Base-by-base conservation (phyloP, 192 early-diverging fungal species). In the Gorgonomyces haynaldii region DNA sequence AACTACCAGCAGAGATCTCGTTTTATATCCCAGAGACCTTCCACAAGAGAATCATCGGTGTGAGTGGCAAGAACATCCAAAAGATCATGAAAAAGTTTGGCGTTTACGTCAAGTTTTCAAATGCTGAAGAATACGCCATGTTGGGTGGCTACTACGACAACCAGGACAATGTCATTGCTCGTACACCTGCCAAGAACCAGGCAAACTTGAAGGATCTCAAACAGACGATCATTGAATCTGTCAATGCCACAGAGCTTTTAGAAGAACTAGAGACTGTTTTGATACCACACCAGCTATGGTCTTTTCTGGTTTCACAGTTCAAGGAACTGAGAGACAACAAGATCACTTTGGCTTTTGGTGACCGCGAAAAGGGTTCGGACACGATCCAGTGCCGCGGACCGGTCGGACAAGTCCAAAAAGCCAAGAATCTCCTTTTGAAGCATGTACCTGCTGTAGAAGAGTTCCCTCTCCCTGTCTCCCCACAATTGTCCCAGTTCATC, bases 11-110 rank as follows among this genome's bases (percentile, higher is more conserved):
- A 6, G 86, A 89, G 42, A 83, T 86, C 36, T 83, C 80, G 6
- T 89, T 89, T 45, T 80, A 78, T 60, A 77, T 89, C 3, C 85
- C 85, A 23, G 85, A 89, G 46, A 59, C 77, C 1, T 83, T 73
- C 52, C 86, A 89, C 65, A 89, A 89, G 58, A 71, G 86, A 8
- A 89, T 89, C 49, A 89, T 89, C 45, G 86, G 86, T 3, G 85
- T 87, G 12, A 84, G 82, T 4, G 86, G 86, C 46, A 87, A 84
- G 38, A 89, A 89, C 58, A 87, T 89, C 34, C 86, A 89, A 44
- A 69, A 82, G 26, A 89, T 89, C 52, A 89, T 89, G 86, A 89
- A 89, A 35, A 83, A 85, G 45, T 84, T 71, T 47, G 86, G 84
- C 15, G 86, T 89, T 0, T 89, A 86, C 51, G 85, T 89, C 42